Evolutionary conservation across 2,329 filamentous ascomycete genomes (phyloP).

Genomic region (Zymoseptoria passerinii): DNA sequence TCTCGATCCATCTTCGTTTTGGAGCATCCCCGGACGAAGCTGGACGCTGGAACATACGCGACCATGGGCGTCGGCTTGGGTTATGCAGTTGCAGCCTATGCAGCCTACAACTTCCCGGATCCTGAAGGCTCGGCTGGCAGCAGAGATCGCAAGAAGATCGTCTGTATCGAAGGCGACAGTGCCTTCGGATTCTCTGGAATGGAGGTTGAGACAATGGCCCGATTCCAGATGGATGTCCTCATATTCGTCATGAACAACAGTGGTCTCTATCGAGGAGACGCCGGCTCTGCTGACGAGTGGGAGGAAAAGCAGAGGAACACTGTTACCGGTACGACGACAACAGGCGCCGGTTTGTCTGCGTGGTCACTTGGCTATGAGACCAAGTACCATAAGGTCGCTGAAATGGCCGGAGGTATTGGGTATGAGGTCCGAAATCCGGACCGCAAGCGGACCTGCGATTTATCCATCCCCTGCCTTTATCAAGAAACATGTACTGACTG

Average conservation of each 20-base stretch:
- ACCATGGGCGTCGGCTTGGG: constrained; percentile 53
- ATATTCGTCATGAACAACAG: constrained; percentile 40
- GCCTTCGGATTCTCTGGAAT: constrained; percentile 49
- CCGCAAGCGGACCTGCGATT: constrained; percentile 20
- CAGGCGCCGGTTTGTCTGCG: constrained; percentile 40
- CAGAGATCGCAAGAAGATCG: constrained; percentile 41
- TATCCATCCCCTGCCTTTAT: not conserved
- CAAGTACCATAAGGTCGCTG: constrained; percentile 47
- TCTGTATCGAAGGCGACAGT: constrained; percentile 48
- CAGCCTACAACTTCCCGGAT: constrained; percentile 44
- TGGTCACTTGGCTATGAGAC: constrained; percentile 45
- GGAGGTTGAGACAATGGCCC: constrained; percentile 50
- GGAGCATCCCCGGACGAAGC: constrained; percentile 45
- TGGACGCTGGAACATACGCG: constrained; percentile 52
- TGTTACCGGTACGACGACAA: constrained; percentile 24
- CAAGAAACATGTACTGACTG: constrained; percentile 8
- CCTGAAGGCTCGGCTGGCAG: constrained; percentile 29
- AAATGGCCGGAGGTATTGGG: constrained; percentile 48
- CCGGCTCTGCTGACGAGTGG: constrained; percentile 35
- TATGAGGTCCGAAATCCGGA: constrained; percentile 45
- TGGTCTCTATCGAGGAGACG: constrained; percentile 33
- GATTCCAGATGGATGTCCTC: constrained; percentile 44
- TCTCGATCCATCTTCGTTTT: constrained; percentile 48
- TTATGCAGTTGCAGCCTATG: constrained; percentile 49
- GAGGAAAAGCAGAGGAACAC: constrained; percentile 38